A percentile compares a stretch with the other conserved stretches of the same genome.
Conservation (phyloP, 495 filamentous ascomycete genomes). For the Sabuloglossum arenarium region DNA sequence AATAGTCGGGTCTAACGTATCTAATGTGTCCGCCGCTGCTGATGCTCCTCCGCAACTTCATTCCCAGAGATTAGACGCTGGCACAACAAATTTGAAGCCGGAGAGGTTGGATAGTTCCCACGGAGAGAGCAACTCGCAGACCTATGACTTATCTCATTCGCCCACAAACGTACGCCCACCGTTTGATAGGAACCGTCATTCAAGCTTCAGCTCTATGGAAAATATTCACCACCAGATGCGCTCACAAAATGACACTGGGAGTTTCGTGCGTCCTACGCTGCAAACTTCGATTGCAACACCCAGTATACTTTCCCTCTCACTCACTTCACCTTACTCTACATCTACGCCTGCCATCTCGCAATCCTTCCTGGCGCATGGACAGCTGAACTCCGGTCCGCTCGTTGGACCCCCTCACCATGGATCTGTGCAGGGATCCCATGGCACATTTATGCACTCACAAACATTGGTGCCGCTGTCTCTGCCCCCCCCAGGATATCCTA, state of each 20-base stretch:
- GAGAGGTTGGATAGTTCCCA: not conserved
- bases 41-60: not conserved
- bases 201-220: not conserved
- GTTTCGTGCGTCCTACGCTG: constrained; percentile 12
- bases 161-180: not conserved
- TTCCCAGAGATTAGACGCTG: not conserved
- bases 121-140: not conserved
- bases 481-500: constrained; percentile 2
- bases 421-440: constrained; percentile 22
- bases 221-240: not conserved
- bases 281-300: constrained; percentile 12
- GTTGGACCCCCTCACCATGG: constrained; percentile 35
- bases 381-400: constrained; percentile 17
- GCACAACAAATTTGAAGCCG: not conserved
- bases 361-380: constrained; percentile 8
- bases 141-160: not conserved
- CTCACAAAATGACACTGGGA: not conserved
- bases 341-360: constrained; percentile 7
- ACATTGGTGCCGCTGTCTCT: not conserved
- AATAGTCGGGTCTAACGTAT: not conserved
- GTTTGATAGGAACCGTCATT: not conserved
- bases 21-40: not conserved
- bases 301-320: constrained; percentile 9
- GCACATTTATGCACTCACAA: not conserved
- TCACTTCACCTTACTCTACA: constrained; percentile 14